Evolutionary conservation across 2,329 filamentous ascomycete species (phyloP), one percentile per base, ranked within the genome.

Genomic region (Ilyonectria sp.): DNA sequence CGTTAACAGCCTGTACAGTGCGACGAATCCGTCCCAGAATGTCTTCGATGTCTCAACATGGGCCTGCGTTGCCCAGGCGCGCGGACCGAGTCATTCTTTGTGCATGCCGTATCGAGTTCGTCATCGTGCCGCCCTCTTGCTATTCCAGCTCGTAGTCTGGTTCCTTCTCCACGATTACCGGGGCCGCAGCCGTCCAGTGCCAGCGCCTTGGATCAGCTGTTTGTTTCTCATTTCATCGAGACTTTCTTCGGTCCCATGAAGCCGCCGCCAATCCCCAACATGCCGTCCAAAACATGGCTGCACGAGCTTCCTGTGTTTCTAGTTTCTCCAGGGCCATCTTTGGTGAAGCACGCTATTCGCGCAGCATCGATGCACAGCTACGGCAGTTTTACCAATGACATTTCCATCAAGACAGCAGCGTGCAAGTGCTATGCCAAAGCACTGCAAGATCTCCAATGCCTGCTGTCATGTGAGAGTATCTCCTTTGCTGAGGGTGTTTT

Each of bases 321-420:
- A 6, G 29, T 35, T n/a, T 46, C 65, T 19, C 15, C 50, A 3
- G 43, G 44, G 13, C 37, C 56, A 29, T 44, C 49, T 9, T 19
- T 60, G 23, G 65, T 19, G 2, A 46, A 57, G 55, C 21, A 63
- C 29, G 65, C 65, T 4, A 67, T 67, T 29, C 65, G 65, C 40
- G 65, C 65, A 52, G 23, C 60, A 15, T 67, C 55, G 8, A 67
- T 67, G 65, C 33, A 64, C 17, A 67, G 65, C 29, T 67, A 67
- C 31, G 65, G 65, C 19, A 67, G 49, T 44, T 26, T 65, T 4
- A 50, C 50, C 8, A n/a, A 55, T 5, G 65, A 67, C 15, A 21
- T 44, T 3, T 26, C 60, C 44, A 65, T 67, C 33, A 64, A 56
- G 33, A 52, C 31, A 6, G 50, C 31, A 26, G 60, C 65, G 10